These are phyloP conservation scores for Caloboletus firmus DNA, from an alignment of 1,284 basidiomycete genomes.

Conservation along the genomic window DNA sequence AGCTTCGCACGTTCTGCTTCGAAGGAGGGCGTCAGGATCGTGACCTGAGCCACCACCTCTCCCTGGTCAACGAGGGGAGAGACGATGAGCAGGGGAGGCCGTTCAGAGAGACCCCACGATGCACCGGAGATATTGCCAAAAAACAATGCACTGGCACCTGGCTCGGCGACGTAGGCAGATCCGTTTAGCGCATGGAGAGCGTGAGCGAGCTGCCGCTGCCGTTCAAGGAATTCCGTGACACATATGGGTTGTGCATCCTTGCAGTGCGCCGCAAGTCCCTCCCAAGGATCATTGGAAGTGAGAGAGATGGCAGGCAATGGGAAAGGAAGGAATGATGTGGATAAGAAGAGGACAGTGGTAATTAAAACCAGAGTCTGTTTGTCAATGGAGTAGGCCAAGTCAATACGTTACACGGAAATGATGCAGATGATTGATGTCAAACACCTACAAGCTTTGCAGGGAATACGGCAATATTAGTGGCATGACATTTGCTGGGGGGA, in stretches of 20 bases:
- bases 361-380: conserved; percentile 16
- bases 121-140: conserved; percentile 66
- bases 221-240: conserved; percentile 46
- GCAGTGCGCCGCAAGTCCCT: conserved; percentile 51
- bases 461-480: not conserved
- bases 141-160: conserved; percentile 69
- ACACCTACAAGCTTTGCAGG: conserved; percentile 17
- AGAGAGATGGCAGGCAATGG: not conserved
- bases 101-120: conserved; percentile 73
- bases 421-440: not conserved
- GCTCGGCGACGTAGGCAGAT: conserved; percentile 72
- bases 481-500: not conserved
- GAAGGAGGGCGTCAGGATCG: conserved; percentile 74
- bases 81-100: conserved; percentile 73
- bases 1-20: conserved; percentile 70
- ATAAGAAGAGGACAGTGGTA: conserved; percentile 5
- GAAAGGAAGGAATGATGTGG: not conserved
- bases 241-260: conserved; percentile 50
- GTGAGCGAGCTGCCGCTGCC: conserved; percentile 55
- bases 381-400: not conserved
- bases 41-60: conserved; percentile 45
- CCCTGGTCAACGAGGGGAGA: conserved; percentile 41
- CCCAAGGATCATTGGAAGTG: conserved; percentile 29
- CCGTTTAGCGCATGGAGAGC: conserved; percentile 51
- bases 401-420: not conserved